A percentile compares a stretch with the other conserved stretches of the same genome.
phyloP scores from a whole-genome alignment of 768 basidiomycete genomes.

The Kwoniella dejecticola region DNA sequence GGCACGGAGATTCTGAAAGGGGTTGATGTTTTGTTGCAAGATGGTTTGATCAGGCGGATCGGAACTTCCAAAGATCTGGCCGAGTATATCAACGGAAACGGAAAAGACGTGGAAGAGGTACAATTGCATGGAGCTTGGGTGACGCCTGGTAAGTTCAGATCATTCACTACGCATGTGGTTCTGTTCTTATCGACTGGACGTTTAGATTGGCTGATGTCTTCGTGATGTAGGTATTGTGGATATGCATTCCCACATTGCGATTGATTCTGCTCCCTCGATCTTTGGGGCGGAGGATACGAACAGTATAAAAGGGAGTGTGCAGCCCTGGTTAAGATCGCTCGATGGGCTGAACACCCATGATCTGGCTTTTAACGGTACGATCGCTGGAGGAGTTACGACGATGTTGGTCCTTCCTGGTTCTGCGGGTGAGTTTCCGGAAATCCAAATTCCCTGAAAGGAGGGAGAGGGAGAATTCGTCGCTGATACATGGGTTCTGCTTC shows the following conservation, averaged over 20 bases:
- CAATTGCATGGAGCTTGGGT: constrained; percentile 72
- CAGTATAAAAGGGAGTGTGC: constrained; percentile 67
- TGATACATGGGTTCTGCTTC: too few relatives aligned
- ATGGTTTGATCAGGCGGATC: constrained; percentile 66
- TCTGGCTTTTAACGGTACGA: constrained; percentile 68
- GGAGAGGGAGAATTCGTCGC: too few relatives aligned
- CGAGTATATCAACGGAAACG: constrained; percentile 58
- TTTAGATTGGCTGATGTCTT: not conserved
- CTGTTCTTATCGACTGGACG: not conserved
- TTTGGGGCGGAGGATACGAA: constrained; percentile 63
- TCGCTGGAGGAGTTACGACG: constrained; percentile 86
- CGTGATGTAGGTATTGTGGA: constrained; percentile 59
- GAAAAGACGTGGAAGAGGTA: constrained; percentile 58
- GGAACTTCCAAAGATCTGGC: constrained; percentile 60
- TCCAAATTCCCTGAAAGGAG: too few relatives aligned
- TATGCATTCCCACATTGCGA: constrained; percentile 76
- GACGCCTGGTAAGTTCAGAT: constrained; percentile 62
- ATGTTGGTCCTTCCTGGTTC: constrained; percentile 75
- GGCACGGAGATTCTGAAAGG: constrained; percentile 64
- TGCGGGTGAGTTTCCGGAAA: constrained; percentile 18
- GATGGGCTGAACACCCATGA: constrained; percentile 89
- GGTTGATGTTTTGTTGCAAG: constrained; percentile 67
- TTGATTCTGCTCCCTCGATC: constrained; percentile 66
- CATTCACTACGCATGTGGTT: not conserved
- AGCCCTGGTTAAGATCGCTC: constrained; percentile 66